Evolutionary conservation across 169 alveolate species (phyloP).

Genomic region (Theileria equi): DNA sequence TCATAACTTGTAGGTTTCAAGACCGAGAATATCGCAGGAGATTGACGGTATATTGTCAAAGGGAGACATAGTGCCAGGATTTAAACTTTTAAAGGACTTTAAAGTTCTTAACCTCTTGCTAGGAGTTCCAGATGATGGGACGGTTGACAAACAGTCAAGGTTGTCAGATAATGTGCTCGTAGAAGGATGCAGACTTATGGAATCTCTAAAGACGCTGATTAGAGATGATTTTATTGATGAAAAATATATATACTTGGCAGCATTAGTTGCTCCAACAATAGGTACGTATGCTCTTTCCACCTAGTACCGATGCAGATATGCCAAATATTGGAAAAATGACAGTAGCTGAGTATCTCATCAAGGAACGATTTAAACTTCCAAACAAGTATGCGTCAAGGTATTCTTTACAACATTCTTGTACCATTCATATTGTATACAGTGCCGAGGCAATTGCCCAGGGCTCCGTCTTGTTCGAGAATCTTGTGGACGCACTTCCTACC

Average conservation of each 20-base stretch:
- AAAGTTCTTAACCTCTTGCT: conserved; percentile 19
- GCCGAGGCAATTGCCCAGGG: conserved; percentile 45
- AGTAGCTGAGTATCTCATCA: conserved; percentile 38
- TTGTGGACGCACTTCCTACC: conserved; percentile 12
- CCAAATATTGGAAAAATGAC: conserved; percentile 19
- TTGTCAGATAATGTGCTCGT: conserved; percentile 23
- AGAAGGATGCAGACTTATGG: conserved; percentile 38
- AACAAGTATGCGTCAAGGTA: conserved; percentile 57
- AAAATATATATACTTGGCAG: conserved; percentile 25
- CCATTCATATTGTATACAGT: conserved; percentile 15
- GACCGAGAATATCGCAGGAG: conserved; percentile 60
- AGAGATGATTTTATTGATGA: conserved; percentile 6
- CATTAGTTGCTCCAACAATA: conserved; percentile 35
- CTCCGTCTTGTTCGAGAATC: conserved; percentile 1
- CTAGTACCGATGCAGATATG: not conserved
- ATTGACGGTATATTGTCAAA: conserved; percentile 45
- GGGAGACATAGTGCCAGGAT: conserved; percentile 41
- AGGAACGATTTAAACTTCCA: conserved; percentile 52
- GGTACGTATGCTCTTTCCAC: conserved; percentile 14
- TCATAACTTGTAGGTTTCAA: conserved; percentile 38
- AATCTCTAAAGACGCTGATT: not conserved
- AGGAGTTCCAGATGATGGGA: conserved; percentile 10
- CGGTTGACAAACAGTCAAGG: not conserved
- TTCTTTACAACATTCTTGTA: not conserved
- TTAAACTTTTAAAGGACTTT: conserved; percentile 14